Conservation (phyloP, 2,329 filamentous ascomycete genomes). For the Cercospora berteroae region DNA sequence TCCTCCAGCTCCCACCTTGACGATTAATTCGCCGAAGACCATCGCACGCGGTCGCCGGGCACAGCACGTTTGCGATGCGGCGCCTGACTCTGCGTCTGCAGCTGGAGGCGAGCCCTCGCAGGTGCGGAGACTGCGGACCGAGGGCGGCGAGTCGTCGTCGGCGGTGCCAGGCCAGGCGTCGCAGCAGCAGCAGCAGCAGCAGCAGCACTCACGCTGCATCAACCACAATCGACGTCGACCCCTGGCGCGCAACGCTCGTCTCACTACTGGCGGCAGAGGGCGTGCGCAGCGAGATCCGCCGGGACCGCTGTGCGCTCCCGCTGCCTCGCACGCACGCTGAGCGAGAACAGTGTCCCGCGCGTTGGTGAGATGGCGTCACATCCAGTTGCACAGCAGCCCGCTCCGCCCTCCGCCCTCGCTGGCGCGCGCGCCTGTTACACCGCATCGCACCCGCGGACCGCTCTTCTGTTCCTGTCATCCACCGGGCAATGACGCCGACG, state of each 20-base stretch:
- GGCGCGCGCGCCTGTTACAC: background rate
- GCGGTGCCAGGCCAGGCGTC: background rate
- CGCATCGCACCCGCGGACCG: background rate
- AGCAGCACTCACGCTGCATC: background rate
- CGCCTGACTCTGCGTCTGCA: background rate
- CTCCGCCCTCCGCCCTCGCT: background rate
- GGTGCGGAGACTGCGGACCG: background rate
- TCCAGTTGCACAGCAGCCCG: background rate
- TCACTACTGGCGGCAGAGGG: background rate
- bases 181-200: background rate
- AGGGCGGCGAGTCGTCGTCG: background rate
- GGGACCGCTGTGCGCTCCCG: background rate
- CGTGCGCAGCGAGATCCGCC: background rate
- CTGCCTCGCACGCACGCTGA: background rate
- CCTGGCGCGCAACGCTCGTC: background rate
- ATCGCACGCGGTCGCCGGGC: background rate
- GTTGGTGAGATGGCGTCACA: background rate
- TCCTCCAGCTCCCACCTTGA: slow-evolving; percentile 4
- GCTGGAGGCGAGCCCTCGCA: background rate
- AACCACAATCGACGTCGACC: background rate
- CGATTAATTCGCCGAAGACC: background rate
- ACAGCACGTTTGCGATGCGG: background rate
- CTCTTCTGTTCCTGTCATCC: too few species aligned
- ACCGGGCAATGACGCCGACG: too few species aligned
- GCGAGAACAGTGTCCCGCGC: background rate